Conservation (phyloP, 2,329 filamentous ascomycete genomes). For the Fusarium verticillioides region DNA sequence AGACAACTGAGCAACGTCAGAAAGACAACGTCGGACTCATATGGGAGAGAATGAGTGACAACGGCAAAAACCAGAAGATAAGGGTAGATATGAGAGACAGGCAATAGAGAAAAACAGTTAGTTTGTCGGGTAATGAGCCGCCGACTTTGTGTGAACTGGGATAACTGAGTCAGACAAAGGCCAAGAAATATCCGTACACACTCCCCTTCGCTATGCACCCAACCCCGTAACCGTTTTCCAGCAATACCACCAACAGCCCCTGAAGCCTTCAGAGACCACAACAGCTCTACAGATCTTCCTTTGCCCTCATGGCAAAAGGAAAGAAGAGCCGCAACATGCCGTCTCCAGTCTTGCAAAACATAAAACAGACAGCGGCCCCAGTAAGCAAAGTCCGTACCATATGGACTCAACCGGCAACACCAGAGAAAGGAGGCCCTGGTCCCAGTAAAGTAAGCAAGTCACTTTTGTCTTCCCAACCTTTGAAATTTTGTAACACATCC, state of each 20-base stretch:
- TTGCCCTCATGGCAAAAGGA: constrained; percentile 5
- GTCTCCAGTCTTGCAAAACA: constrained; percentile 48
- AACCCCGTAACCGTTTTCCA: constrained; percentile 54
- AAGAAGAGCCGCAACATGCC: constrained; percentile 8
- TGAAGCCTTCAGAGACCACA: constrained; percentile 15
- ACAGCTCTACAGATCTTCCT: neutral
- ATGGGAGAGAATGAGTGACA: constrained; percentile 19
- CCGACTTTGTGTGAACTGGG: constrained; percentile 46
- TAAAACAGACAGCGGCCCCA: constrained; percentile 45
- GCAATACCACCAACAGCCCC: constrained; percentile 51
- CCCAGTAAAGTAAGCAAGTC: constrained; percentile 47
- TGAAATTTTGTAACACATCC: constrained; percentile 50
- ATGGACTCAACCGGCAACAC: constrained; percentile 47
- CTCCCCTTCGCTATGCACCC: constrained; percentile 59
- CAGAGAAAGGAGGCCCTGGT: constrained; percentile 47
- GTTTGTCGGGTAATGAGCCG: constrained; percentile 39
- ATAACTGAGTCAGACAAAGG: constrained; percentile 51
- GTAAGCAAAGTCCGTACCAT: constrained; percentile 48
- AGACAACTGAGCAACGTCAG: constrained; percentile 24
- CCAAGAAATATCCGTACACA: constrained; percentile 55
- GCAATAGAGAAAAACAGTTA: constrained; percentile 42
- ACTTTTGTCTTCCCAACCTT: constrained; percentile 56
- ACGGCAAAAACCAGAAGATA: constrained; percentile 27
- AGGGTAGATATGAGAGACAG: constrained; percentile 34
- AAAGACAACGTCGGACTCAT: constrained; percentile 22